Percentiles rank a stretch among this genome's conserved stretches.
Evolutionary conservation across 768 basidiomycete genomes (phyloP).

Genomic region (Phanerochaete carnosa): DNA sequence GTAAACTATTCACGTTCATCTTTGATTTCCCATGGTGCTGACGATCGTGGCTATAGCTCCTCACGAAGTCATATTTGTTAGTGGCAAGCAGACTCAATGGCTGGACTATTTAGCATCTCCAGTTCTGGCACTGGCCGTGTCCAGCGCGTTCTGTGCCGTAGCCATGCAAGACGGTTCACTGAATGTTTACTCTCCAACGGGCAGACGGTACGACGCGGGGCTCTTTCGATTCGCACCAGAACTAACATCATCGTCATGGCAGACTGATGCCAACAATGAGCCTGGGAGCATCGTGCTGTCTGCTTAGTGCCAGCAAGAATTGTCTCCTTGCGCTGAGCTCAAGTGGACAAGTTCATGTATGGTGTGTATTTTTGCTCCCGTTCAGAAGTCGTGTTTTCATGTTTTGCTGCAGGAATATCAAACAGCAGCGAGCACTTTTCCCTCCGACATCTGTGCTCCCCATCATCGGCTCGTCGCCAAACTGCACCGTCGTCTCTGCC

Average conservation of each 20-base stretch:
- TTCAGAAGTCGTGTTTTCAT: neutral
- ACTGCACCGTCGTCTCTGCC: constrained; percentile 59
- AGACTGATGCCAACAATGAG: constrained; percentile 78
- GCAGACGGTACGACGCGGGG: constrained; percentile 60
- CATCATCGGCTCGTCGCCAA: constrained; percentile 54
- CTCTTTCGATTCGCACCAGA: neutral
- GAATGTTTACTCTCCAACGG: constrained; percentile 81
- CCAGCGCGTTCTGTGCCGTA: constrained; percentile 67
- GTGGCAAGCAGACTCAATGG: constrained; percentile 77
- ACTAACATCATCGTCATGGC: neutral
- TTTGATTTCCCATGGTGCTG: neutral
- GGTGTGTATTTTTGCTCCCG: constrained; percentile 42
- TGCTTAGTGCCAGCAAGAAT: constrained; percentile 63
- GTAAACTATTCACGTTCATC: constrained; percentile 31
- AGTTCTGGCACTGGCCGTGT: constrained; percentile 63
- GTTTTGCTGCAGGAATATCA: constrained; percentile 59
- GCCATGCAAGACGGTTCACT: constrained; percentile 77
- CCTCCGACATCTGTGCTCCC: constrained; percentile 60
- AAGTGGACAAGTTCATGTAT: constrained; percentile 68
- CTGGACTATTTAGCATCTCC: constrained; percentile 82
- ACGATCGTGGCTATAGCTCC: constrained; percentile 22
- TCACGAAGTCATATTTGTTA: constrained; percentile 64
- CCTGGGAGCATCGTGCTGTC: constrained; percentile 67
- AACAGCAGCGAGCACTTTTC: constrained; percentile 61
- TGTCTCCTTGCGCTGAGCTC: constrained; percentile 72